These are phyloP conservation scores for Penicillium paneum DNA, from an alignment of 2,329 filamentous ascomycete genomes.

Conservation along the genomic window DNA sequence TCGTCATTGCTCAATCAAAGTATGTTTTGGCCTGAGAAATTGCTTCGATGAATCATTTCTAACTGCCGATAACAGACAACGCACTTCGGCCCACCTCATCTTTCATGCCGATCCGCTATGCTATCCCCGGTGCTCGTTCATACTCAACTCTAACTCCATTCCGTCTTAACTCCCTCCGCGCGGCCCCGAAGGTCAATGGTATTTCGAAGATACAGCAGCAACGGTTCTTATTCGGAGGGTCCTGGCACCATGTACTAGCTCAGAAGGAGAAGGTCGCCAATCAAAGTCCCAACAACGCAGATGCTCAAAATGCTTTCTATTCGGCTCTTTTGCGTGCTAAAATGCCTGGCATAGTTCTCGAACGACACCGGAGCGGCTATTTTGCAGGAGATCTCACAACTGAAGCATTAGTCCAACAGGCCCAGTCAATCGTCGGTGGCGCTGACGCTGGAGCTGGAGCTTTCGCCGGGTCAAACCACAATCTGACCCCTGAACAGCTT, in stretches of 20 bases:
- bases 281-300: slow-evolving; percentile 81
- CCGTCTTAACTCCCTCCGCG: slow-evolving; percentile 26
- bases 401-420: slow-evolving; percentile 75
- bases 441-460: slow-evolving; percentile 22
- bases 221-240: slow-evolving; percentile 40
- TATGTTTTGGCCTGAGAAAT: slow-evolving; percentile 9
- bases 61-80: slow-evolving; percentile 12
- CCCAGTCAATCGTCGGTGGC: slow-evolving; percentile 62
- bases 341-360: slow-evolving; percentile 88
- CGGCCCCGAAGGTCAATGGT: slow-evolving; percentile 21
- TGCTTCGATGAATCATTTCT: neutral
- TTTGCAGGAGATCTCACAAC: slow-evolving; percentile 77
- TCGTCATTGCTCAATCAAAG: slow-evolving; percentile 19
- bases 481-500: slow-evolving; percentile 60
- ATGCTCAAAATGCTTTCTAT: slow-evolving; percentile 91
- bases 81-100: slow-evolving; percentile 19
- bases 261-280: slow-evolving; percentile 89
- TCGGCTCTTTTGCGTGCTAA: slow-evolving; percentile 84
- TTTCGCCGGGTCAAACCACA: slow-evolving; percentile 26
- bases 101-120: slow-evolving; percentile 13
- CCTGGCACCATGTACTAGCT: slow-evolving; percentile 63
- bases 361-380: slow-evolving; percentile 80
- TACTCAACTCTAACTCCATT: slow-evolving; percentile 35
- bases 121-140: slow-evolving; percentile 24
- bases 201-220: slow-evolving; percentile 35